Evolutionary conservation across 2,329 filamentous ascomycete genomes (phyloP).

Genomic region (Diaporthe eres): DNA sequence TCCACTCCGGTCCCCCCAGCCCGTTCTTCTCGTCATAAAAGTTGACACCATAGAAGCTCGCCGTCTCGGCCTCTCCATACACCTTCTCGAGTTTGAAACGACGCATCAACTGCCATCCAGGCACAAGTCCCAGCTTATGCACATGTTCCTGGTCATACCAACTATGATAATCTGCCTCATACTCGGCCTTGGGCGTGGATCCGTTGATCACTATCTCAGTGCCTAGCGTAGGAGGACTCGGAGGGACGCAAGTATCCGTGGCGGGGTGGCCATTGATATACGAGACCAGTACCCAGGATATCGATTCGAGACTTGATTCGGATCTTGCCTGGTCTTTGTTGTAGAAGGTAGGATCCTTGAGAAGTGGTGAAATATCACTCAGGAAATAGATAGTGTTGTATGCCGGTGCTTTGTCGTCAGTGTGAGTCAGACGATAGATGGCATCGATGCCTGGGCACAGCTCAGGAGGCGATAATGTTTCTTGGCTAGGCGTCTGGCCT

Average conservation of each 20-base stretch:
- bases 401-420: neutral
- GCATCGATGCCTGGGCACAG: neutral
- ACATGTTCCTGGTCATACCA: conserved; percentile 19
- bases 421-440: neutral
- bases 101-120: conserved; percentile 2
- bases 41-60: conserved; percentile 18
- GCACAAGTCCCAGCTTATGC: neutral
- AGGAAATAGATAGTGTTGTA: conserved; percentile 13
- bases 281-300: neutral
- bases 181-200: neutral
- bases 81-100: neutral
- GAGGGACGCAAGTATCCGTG: neutral
- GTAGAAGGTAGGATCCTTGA: neutral
- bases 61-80: neutral
- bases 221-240: neutral
- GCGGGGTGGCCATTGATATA: neutral
- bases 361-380: neutral
- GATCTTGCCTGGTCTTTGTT: neutral
- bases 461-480: neutral
- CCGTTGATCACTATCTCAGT: conserved; percentile 8
- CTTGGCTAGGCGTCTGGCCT: neutral
- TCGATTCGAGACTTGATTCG: neutral
- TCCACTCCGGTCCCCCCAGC: conserved; percentile 10
- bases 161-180: neutral
- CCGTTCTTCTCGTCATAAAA: conserved; percentile 14